Percentiles rank a stretch among this genome's conserved stretches.
These are phyloP conservation scores for Abrus pulchellus DNA, from an alignment of 306 rosid species.

Conservation along the genomic window DNA sequence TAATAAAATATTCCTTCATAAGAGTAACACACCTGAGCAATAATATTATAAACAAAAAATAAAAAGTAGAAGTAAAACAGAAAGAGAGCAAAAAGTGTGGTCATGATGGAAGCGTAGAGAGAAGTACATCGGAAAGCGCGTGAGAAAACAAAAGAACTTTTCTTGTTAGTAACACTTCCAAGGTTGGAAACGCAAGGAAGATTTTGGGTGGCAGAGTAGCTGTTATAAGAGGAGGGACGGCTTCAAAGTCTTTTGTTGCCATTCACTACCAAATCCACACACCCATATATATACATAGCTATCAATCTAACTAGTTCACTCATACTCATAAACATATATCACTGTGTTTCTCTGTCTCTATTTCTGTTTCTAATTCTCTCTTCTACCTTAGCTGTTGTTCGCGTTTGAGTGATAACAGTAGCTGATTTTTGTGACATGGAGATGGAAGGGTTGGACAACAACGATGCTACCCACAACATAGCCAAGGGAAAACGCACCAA, in stretches of 20 bases:
- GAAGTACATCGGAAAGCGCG: constrained; percentile 53
- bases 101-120: constrained; percentile 49
- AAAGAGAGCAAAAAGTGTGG: constrained; percentile 52
- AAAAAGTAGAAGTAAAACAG: constrained; percentile 52
- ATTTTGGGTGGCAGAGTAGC: constrained; percentile 63
- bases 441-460: constrained; percentile 56
- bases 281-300: not conserved
- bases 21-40: constrained; percentile 30
- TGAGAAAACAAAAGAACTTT: constrained; percentile 49
- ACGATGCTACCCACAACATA: constrained; percentile 32
- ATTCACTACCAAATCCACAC: constrained; percentile 24
- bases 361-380: not conserved
- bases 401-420: too few relatives aligned
- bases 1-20: constrained; percentile 44
- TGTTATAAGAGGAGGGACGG: constrained; percentile 54
- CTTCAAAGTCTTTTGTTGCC: constrained; percentile 38
- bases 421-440: not conserved
- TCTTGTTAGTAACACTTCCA: constrained; percentile 67
- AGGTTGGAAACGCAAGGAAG: constrained; percentile 73
- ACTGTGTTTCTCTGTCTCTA: not conserved
- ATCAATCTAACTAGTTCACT: constrained; percentile 21
- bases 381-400: not conserved
- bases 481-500: constrained; percentile 78
- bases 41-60: constrained; percentile 6
- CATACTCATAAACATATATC: not conserved